Conservation (phyloP, 1,284 basidiomycete genomes). For the Irpex sp. region DNA sequence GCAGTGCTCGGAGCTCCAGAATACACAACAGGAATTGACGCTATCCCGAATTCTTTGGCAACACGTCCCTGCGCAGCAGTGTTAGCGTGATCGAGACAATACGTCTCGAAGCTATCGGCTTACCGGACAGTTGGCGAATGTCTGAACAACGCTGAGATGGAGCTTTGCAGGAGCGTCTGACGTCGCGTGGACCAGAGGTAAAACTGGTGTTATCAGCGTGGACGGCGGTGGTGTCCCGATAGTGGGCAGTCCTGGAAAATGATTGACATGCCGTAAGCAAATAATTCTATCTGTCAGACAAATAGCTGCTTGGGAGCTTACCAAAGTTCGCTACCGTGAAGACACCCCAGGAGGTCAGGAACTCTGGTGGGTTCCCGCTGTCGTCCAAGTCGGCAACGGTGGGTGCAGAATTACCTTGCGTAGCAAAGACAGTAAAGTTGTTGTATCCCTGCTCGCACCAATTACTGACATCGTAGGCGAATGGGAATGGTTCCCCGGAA, state of each 20-base stretch:
- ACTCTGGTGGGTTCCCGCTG: conserved; percentile 4
- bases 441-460: conserved; percentile 16
- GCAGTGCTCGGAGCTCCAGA: not conserved
- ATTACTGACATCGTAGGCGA: conserved; percentile 11
- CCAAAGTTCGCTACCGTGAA: conserved; percentile 16
- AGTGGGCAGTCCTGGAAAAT: conserved; percentile 11
- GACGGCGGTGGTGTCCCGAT: conserved; percentile 6
- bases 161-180: not conserved
- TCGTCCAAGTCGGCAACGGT: conserved; percentile 10
- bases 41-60: conserved; percentile 1
- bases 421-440: conserved; percentile 12
- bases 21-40: conserved; percentile 1
- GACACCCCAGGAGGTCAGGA: conserved; percentile 6
- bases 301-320: not conserved
- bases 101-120: not conserved
- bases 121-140: conserved; percentile 12
- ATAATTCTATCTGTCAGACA: too few relatives aligned
- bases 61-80: not conserved
- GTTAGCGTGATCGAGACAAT: not conserved
- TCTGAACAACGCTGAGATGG: conserved; percentile 12
- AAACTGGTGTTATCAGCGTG: conserved; percentile 2
- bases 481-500: conserved; percentile 6
- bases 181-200: not conserved
- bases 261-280: too few relatives aligned
- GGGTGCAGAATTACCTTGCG: not conserved